Base-by-base conservation (phyloP, 306 rosid species). In the Fragaria nilgerrensis region DNA sequence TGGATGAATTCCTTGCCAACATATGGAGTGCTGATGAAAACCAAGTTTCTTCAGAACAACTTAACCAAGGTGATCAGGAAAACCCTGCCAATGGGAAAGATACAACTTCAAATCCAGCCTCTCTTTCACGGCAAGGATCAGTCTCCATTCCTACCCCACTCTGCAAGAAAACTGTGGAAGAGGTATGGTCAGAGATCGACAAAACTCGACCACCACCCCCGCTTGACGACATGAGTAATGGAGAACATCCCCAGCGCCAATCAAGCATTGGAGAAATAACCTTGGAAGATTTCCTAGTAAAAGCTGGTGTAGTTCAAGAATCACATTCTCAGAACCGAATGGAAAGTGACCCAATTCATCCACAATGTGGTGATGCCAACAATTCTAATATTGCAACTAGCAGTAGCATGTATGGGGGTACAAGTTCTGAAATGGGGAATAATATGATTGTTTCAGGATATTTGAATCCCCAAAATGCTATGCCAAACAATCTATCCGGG, bases 1-100 rank as follows among this genome's bases (percentile, higher is more conserved):
- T 87, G 91, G 96, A 92, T 71, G 92, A 92, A 71, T 89, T 92
- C 83, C 80, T 92, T 0, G 79, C 90, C 70, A 90, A 86, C 81
- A 81, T 92, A 59, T 90, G 89, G 93, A 89, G 49, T 64, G 79
- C 87, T 4, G 91, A 87, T 45, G 89, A 81, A 0, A 77, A 69
- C 75, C 84, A 88, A 66, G 58, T 48, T 17, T 65, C 71, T 12
- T 36, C 58, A 39, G 81, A 11, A 50, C 80, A 17, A 56, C 34
- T 74, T 41, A 41, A 39, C 72, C 59, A 73, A 17, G 75, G 78
- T 17, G 82, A 43, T 43, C 44, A 32, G 13, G 19, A 11, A 3
- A 36, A 23, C 8, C 7, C 2, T 9, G 15, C 41, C 53, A 36
- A 39, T 16, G 37, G 16, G 59, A 44, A 61, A 74, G 20, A 75